Conservation (phyloP, 495 filamentous ascomycete genomes). For the Amniculicola lignicola region DNA sequence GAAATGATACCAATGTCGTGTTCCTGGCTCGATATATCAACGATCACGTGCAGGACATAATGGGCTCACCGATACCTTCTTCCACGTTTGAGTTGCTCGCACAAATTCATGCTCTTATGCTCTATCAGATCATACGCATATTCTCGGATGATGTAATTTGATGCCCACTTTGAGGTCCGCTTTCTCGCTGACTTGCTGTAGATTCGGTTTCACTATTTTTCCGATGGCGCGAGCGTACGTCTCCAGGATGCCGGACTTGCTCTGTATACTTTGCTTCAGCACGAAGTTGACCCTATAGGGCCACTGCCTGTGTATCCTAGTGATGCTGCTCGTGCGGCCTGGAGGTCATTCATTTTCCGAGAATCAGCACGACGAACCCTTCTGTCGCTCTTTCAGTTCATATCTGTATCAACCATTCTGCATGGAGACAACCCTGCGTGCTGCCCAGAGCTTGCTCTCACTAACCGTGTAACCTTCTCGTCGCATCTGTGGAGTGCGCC, state of each 20-base stretch:
- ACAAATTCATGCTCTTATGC: slow-evolving; percentile 38
- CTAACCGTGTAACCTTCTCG: slow-evolving; percentile 33
- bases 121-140: slow-evolving; percentile 19
- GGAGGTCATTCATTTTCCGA: slow-evolving; percentile 24
- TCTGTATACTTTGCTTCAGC: background rate
- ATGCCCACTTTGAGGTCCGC: background rate
- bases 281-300: background rate
- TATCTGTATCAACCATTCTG: slow-evolving; percentile 5
- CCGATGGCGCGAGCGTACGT: background rate
- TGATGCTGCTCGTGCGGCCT: slow-evolving; percentile 36
- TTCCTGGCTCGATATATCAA: slow-evolving; percentile 48
- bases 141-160: slow-evolving; percentile 14
- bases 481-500: slow-evolving; percentile 50
- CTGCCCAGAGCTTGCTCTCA: background rate
- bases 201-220: slow-evolving; percentile 1
- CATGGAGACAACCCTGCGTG: background rate
- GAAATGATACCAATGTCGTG: slow-evolving; percentile 46
- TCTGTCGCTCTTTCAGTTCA: slow-evolving; percentile 6
- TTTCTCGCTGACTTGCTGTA: background rate
- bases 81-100: slow-evolving; percentile 36
- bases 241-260: slow-evolving; percentile 1
- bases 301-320: slow-evolving; percentile 30
- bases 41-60: slow-evolving; percentile 41
- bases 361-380: slow-evolving; percentile 20
- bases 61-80: slow-evolving; percentile 39